These are phyloP conservation scores for Aureobasidium sp. DNA, from an alignment of 2,329 filamentous ascomycete species.

Conservation along the genomic window DNA sequence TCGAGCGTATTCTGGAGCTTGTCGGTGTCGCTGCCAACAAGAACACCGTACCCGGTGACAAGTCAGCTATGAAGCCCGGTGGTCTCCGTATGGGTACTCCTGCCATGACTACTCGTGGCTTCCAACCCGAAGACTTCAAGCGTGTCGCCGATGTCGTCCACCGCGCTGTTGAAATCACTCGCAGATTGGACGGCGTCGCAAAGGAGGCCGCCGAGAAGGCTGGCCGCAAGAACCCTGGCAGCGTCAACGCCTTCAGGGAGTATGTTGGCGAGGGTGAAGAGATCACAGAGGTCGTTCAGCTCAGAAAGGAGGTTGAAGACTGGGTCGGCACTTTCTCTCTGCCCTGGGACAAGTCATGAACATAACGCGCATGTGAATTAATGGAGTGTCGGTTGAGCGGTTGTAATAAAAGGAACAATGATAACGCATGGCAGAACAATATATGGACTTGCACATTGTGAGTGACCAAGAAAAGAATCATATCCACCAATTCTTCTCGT, in stretches of 20 bases:
- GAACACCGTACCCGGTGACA: slow-evolving; percentile 95
- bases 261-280: slow-evolving; percentile 60
- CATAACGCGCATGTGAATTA: not conserved
- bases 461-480: not conserved
- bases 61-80: slow-evolving; percentile 84
- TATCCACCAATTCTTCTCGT: not conserved
- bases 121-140: slow-evolving; percentile 62
- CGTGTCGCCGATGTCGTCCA: slow-evolving; percentile 19
- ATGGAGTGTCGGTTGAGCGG: not conserved
- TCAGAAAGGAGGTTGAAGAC: slow-evolving; percentile 66
- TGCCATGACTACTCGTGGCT: slow-evolving; percentile 96
- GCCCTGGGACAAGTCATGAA: slow-evolving; percentile 49
- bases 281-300: slow-evolving; percentile 62
- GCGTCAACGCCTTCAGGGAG: slow-evolving; percentile 59
- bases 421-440: not conserved
- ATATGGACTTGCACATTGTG: not conserved
- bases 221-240: slow-evolving; percentile 56
- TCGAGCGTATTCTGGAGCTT: slow-evolving; percentile 56
- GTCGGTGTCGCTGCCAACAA: slow-evolving; percentile 99
- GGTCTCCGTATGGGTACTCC: slow-evolving; percentile 91
- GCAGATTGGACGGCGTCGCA: slow-evolving; percentile 65
- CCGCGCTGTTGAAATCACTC: slow-evolving; percentile 63
- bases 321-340: slow-evolving; percentile 69
- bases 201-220: slow-evolving; percentile 60
- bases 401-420: slow-evolving; percentile 11